Conservation (phyloP, 2,329 filamentous ascomycete genomes). For the Aaosphaeria pasadenensis region DNA sequence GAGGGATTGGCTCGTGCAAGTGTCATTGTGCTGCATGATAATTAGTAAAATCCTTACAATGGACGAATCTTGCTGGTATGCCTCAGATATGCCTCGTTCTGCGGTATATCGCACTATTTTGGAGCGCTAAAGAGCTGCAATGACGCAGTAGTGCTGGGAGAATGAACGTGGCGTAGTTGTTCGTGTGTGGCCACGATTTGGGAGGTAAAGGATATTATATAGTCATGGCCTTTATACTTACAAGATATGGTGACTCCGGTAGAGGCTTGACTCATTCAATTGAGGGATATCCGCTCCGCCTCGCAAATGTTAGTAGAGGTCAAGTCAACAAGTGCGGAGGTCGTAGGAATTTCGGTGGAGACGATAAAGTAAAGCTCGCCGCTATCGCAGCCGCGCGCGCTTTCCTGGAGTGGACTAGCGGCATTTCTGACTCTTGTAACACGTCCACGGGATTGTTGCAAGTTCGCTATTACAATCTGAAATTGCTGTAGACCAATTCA, state of each 20-base stretch:
- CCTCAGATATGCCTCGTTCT: constrained; percentile 8
- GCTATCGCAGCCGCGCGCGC: no score
- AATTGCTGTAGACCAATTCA: no score
- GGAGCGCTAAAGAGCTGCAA: neutral
- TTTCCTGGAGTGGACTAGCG: no score
- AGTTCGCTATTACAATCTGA: no score
- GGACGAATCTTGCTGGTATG: neutral
- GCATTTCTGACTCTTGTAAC: no score
- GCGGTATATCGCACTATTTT: neutral
- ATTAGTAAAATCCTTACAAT: neutral
- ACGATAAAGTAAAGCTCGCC: no score
- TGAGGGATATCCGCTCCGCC: neutral
- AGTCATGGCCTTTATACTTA: neutral
- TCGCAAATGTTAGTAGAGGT: no score
- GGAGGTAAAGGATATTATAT: neutral
- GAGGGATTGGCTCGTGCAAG: constrained; percentile 28
- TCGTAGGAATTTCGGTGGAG: no score
- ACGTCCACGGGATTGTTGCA: no score
- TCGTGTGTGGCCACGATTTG: neutral
- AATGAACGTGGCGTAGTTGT: neutral
- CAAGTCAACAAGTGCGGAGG: no score
- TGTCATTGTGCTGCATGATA: constrained; percentile 8
- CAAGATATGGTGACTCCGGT: neutral
- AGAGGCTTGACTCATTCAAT: neutral
- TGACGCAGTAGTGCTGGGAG: neutral